Conservation (phyloP, 2,329 filamentous ascomycete species). For the Cladophialophora psammophila region DNA sequence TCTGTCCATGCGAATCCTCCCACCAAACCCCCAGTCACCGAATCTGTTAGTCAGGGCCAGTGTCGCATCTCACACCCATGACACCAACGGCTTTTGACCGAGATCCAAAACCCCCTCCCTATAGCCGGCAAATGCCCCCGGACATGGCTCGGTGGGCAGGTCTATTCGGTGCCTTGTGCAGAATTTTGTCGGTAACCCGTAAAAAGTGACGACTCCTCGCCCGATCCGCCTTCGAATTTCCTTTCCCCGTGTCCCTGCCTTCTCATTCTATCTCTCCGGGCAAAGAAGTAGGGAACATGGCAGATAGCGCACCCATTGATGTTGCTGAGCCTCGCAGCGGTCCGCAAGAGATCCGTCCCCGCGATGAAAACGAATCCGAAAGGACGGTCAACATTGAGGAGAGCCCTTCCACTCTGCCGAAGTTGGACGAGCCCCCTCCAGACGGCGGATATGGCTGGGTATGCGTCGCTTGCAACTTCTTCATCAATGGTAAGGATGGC, state of each 20-base stretch:
- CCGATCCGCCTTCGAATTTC: not conserved
- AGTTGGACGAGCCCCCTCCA: conserved; percentile 46
- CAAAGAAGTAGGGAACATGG: conserved; percentile 22
- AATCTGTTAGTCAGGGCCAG: conserved; percentile 12
- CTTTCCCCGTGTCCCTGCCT: not conserved
- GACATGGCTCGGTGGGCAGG: not conserved
- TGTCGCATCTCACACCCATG: not conserved
- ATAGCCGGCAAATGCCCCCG: not conserved
- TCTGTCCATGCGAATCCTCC: not conserved
- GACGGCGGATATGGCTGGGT: conserved; percentile 71
- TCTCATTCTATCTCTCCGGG: not conserved
- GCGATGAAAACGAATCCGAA: conserved; percentile 26
- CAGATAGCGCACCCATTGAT: conserved; percentile 22
- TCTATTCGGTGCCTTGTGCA: not conserved
- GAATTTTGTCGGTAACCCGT: not conserved
- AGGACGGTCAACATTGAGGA: conserved; percentile 31
- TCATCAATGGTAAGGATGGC: conserved; percentile 61
- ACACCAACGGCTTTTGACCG: not conserved
- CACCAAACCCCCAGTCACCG: conserved; percentile 2
- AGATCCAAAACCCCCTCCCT: not conserved
- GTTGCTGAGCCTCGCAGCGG: not conserved
- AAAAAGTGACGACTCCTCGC: conserved; percentile 5
- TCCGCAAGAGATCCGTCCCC: not conserved
- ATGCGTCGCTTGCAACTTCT: conserved; percentile 61
- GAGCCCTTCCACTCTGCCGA: conserved; percentile 25